Base-by-base conservation (phyloP, 805 yeast genomes). In the Wickerhamiella hasegawae region DNA sequence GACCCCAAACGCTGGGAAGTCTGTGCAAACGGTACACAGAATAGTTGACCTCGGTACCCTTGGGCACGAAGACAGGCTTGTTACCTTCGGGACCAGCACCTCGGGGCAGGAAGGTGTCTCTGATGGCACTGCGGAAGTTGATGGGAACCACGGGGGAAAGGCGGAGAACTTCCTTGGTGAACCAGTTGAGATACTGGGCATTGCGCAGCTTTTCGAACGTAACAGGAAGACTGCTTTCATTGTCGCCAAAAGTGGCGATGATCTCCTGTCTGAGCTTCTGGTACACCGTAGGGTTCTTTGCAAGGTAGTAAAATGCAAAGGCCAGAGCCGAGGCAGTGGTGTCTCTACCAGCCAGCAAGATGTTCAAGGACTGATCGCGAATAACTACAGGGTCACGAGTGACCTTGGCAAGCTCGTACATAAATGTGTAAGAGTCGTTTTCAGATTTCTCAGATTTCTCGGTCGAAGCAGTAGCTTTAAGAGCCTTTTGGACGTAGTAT, bases 311-410 rank as follows among this genome's bases (percentile, higher is more conserved):
- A 32, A 65, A 52, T 16, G 60, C 46, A 46, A 59, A 65, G 14
- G 68, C 58, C 37, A 68, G 58, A 24, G 65, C 51, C 3, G 66
- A 62, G 10, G 73, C 72, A 11, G 74, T 68, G 31, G 73, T 68
- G 45, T 68, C 73, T 45, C 74, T 58, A 21, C 72, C 73, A n/a
- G 74, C 74, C 18, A 68, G 48, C 37, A 68, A 55, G 37, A 68
- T 62, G 46, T 65, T 67, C 47, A 68, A 54, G 28, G 65, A 55
- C 50, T 68, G 73, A 46, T 66, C 70, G 34, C 72, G 57, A 39
- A 68, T 61, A 12, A 59, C 57, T 35, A 40, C 51, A 16, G 68
- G 66, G 43, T 68, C 64, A 38, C 62, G 56, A n/a, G 71, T 66
- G 46, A 64, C 65, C 48, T 62, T 60, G 32, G 58, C 65, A 40